Evolutionary conservation across 768 basidiomycete genomes (phyloP), one percentile per base, ranked within the genome.

Genomic region (Phylloporus scabripes): DNA sequence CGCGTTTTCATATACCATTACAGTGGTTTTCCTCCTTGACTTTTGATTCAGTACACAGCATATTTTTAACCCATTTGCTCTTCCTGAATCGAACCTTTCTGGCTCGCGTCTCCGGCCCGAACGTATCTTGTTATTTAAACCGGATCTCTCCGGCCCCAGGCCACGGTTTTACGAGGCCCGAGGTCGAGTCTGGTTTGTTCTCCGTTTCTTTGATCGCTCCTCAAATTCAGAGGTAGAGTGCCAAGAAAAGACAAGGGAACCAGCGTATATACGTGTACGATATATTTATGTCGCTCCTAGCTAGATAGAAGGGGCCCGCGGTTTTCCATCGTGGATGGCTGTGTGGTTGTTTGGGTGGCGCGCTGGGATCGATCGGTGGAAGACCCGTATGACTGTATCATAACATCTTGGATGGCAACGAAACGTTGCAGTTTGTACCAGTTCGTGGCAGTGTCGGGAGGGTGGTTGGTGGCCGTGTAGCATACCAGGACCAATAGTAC

Each of bases 111-210:
- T 31, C 37, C 39, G 46, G 59, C 21, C 45, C 36, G 46, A 51
- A 42, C 44, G 36, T 51, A 29, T 53, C 51, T 55, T 51, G 8
- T 48, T 64, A 62, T 64, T 62, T 64, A 64, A 53, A 45, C 51
- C 50, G 60, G 49, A 60, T 59, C 48, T 59, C 47, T 53, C 51
- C 50, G 45, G 52, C 46, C 49, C 39, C 40, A 31, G 50, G 45
- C 49, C 39, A 53, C 42, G 29, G 26, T 42, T 45, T 42, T 24
- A 55, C 42, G 49, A 32, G 23, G 34, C 28, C 40, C 48, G 51
- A 47, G 45, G 36, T 44, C 46, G 42, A 45, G 48, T 45, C 45
- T 20, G 34, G 28, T 9, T 36, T 11, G 36, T 24, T 32, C 28
- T 28, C 34, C 29, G 31, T 38, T 33, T 41, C 44, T 45, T 43